phyloP scores from a whole-genome alignment of 2,329 filamentous ascomycete species.

The Metarhizium rileyi region DNA sequence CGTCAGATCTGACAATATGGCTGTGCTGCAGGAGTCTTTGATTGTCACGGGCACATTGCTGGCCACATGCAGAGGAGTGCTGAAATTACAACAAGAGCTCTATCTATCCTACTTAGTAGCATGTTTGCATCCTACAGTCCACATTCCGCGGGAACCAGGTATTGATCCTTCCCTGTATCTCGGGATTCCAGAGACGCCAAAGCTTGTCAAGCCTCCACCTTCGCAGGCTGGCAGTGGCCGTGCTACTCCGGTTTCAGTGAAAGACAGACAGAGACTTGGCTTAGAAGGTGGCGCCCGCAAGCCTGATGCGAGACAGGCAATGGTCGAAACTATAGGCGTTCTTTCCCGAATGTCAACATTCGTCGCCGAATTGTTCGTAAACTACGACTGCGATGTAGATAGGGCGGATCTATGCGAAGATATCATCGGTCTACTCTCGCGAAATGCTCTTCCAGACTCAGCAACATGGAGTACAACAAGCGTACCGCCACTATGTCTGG shows the following conservation, averaged over 20 bases:
- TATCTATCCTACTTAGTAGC: slow-evolving; percentile 91
- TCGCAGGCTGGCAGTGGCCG: slow-evolving; percentile 71
- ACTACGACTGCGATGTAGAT: slow-evolving; percentile 94
- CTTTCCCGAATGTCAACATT: slow-evolving; percentile 88
- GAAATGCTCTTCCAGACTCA: slow-evolving; percentile 93
- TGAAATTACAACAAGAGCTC: slow-evolving; percentile 94
- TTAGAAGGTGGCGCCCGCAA: slow-evolving; percentile 86
- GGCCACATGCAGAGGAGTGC: slow-evolving; percentile 77
- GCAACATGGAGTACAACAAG: slow-evolving; percentile 99
- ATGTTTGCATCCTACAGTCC: slow-evolving; percentile 86
- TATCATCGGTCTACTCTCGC: slow-evolving; percentile 81
- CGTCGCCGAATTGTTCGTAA: slow-evolving; percentile 91
- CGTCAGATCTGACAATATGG: slow-evolving; percentile 91
- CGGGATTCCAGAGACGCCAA: slow-evolving; percentile 85
- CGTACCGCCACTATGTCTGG: slow-evolving; percentile 87
- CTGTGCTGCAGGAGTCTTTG: slow-evolving; percentile 84
- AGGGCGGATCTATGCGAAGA: slow-evolving; percentile 89
- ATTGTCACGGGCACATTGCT: slow-evolving; percentile 85
- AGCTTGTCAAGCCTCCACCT: slow-evolving; percentile 67
- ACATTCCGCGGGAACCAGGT: slow-evolving; percentile 80
- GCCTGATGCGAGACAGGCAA: slow-evolving; percentile 91
- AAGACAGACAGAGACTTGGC: slow-evolving; percentile 85
- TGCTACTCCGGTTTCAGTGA: slow-evolving; percentile 81
- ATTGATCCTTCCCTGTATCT: slow-evolving; percentile 90
- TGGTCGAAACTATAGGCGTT: slow-evolving; percentile 94